Base-by-base conservation (phyloP, 78 protist species). In the slime mould (Dictyostelium discoideum) region DNA sequence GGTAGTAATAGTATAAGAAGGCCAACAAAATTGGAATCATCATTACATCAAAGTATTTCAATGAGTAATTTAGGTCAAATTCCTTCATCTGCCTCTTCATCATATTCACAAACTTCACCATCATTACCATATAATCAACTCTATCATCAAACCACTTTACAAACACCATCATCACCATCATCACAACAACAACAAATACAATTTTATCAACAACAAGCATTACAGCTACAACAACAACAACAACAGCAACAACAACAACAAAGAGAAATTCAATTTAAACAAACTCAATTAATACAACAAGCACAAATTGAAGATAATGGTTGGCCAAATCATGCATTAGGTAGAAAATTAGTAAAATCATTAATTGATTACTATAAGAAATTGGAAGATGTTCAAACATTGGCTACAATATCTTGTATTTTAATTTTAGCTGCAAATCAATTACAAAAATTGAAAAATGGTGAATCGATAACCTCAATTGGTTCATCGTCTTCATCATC, bases 321-420 rank as follows among this genome's bases (percentile, higher is more conserved):
- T 2, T 93, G 96, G 96, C 57, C 92, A 6, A 65, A 73, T 3
- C 92, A 93, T 93, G 92, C 96, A 24, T 8, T 93, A 13, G 93
- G 94, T 9, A 69, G 96, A 78, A 29, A 84, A 18, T 84, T 93
- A 8, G 85, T 93, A 2, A 29, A 77, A 39, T 80, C 96, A 42
- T 42, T 86, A 44, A 74, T 95, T 24, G 60, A 57, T 13, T 84
- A 95, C 44, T 95, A 89, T 44, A 77, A 20, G 20, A 88, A 86
- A 60, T 44, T 89, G 63, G 76, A 90, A 22, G 97, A 95, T 78
- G 26, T 90, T 81, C 97, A 95, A 77, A 84, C 97, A 3, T 20
- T 95, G 26, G 81, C 95, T 8, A 22, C 85, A 10, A 39, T 95
- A 11, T 54, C 76, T 20, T 92, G 97, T 63, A 22, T 82, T 26